These are phyloP conservation scores for Fusarium begoniae DNA, from an alignment of 2,329 filamentous ascomycete species.

Conservation along the genomic window DNA sequence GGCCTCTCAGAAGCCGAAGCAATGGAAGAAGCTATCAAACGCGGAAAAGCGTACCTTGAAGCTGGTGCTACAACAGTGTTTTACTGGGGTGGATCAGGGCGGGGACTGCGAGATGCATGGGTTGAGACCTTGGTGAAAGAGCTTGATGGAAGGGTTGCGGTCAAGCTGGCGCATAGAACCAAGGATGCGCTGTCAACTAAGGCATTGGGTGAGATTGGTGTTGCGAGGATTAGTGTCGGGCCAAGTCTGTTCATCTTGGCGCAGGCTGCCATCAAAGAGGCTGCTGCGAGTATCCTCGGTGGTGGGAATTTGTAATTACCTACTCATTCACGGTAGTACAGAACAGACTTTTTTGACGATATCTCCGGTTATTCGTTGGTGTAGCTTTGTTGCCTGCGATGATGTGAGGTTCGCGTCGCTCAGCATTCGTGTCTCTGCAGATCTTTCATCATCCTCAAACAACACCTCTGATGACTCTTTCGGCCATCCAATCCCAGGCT, in stretches of 20 bases:
- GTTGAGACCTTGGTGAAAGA: conserved; percentile 57
- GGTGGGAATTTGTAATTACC: conserved; percentile 34
- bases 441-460: not conserved
- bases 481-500: not conserved
- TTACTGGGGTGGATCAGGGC: conserved; percentile 63
- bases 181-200: conserved; percentile 53
- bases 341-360: too few species aligned
- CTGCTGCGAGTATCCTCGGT: conserved; percentile 45
- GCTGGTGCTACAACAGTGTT: conserved; percentile 69
- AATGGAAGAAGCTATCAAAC: conserved; percentile 59
- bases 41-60: conserved; percentile 65
- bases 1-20: conserved; percentile 45
- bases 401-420: not conserved
- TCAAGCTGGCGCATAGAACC: conserved; percentile 51
- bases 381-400: not conserved
- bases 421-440: not conserved
- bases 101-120: conserved; percentile 56
- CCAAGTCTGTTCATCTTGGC: conserved; percentile 56
- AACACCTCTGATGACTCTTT: not conserved
- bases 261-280: conserved; percentile 50
- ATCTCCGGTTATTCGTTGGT: not conserved
- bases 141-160: conserved; percentile 60
- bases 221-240: conserved; percentile 65
- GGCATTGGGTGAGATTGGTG: conserved; percentile 58
- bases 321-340: not conserved